Evolutionary conservation across 179 eudicot species (phyloP).

Genomic region (Beta corolliflora): DNA sequence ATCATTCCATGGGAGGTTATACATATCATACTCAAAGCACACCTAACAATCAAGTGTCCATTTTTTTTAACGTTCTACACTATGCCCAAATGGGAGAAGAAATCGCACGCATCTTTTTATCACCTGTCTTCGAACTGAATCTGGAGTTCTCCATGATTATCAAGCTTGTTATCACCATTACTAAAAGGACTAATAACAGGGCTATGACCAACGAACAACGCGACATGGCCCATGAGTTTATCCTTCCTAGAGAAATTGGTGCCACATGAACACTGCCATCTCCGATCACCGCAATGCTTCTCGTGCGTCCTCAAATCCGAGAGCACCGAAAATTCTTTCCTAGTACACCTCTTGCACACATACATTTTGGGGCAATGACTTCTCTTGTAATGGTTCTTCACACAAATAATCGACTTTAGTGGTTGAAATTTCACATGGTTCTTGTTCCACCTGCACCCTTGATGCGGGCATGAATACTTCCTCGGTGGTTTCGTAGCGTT

Average conservation of each 20-base stretch:
- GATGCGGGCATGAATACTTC: constrained; percentile 72
- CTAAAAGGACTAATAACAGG: constrained; percentile 36
- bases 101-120: not conserved
- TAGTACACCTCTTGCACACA: constrained; percentile 63
- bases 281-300: constrained; percentile 85
- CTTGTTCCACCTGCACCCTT: constrained; percentile 76
- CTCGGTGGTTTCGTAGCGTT: not conserved
- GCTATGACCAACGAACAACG: constrained; percentile 64
- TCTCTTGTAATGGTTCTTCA: constrained; percentile 88
- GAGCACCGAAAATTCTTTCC: constrained; percentile 78
- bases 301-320: constrained; percentile 81
- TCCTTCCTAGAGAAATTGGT: constrained; percentile 82
- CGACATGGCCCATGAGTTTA: constrained; percentile 78
- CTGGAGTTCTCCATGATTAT: not conserved
- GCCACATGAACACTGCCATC: constrained; percentile 89
- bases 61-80: not conserved
- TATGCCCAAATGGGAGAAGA: not conserved
- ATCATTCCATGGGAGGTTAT: not conserved
- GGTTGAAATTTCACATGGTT: constrained; percentile 73
- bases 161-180: constrained; percentile 17
- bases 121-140: constrained; percentile 14
- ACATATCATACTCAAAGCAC: not conserved
- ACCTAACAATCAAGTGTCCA: not conserved
- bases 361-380: constrained; percentile 95
- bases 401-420: constrained; percentile 72